These are phyloP conservation scores for Trypethelium eluteriae DNA, from an alignment of 495 filamentous ascomycete species.

Conservation along the genomic window DNA sequence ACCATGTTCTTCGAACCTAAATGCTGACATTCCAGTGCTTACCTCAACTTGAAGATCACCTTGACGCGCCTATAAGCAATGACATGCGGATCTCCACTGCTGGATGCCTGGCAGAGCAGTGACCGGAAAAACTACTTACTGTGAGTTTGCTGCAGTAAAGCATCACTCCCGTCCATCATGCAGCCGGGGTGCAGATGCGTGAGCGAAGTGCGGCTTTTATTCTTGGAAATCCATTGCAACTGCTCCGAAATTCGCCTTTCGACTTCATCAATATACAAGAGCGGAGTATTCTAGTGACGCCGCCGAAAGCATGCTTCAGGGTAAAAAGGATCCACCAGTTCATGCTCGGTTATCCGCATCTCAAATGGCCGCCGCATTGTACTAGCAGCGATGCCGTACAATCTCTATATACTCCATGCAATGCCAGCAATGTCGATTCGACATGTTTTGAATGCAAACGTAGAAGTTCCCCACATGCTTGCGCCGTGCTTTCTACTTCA, in stretches of 20 bases:
- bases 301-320: not conserved
- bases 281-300: not conserved
- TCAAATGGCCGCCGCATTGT: not conserved
- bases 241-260: not conserved
- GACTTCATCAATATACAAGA: conserved; percentile 4
- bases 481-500: not conserved
- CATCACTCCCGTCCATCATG: too few relatives aligned
- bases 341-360: not conserved
- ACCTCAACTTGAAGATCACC: not conserved
- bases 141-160: too few relatives aligned
- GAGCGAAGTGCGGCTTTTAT: not conserved
- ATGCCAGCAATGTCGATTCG: not conserved
- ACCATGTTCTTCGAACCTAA: not conserved
- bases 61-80: not conserved
- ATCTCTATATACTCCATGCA: not conserved
- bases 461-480: not conserved
- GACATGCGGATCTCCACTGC: not conserved
- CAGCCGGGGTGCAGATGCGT: not conserved
- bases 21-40: conserved; percentile 4
- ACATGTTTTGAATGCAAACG: not conserved
- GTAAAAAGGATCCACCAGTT: not conserved
- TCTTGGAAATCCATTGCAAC: not conserved
- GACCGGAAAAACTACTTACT: too few relatives aligned
- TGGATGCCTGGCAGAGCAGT: too few relatives aligned
- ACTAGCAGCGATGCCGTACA: not conserved